phyloP scores from a whole-genome alignment of 345 rosid genomes.

The Gossypium turneri region DNA sequence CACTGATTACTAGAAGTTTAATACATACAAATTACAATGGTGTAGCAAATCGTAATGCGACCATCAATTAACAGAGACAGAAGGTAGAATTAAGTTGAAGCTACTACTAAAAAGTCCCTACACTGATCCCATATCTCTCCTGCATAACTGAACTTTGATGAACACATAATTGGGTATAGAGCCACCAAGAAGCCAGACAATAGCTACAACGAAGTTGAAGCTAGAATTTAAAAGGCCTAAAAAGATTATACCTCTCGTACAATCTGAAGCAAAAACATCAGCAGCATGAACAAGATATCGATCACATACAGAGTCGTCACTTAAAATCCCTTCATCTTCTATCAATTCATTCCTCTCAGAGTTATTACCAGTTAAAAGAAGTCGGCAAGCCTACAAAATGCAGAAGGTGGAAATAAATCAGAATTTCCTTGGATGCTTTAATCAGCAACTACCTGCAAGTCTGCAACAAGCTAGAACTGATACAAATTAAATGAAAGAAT shows the following conservation, averaged over 20 bases:
- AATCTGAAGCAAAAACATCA: constrained; percentile 38
- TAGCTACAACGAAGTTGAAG: neutral
- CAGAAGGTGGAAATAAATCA: neutral
- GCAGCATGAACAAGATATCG: constrained; percentile 62
- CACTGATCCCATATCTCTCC: constrained; percentile 38
- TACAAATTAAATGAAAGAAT: neutral
- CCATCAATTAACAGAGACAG: neutral
- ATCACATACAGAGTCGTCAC: constrained; percentile 43
- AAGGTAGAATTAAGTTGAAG: neutral
- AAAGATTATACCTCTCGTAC: constrained; percentile 44
- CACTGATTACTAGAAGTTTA: neutral
- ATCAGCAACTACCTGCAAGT: neutral
- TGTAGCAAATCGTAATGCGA: neutral
- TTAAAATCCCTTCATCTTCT: constrained; percentile 49
- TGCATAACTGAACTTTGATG: constrained; percentile 14
- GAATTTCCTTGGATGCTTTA: constrained; percentile 1
- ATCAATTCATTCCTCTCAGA: constrained; percentile 44
- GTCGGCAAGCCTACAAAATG: constrained; percentile 58
- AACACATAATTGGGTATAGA: neutral
- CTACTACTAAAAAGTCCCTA: constrained; percentile 1
- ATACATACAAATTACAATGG: neutral
- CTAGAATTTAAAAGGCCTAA: constrained; percentile 3
- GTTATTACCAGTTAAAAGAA: constrained; percentile 53
- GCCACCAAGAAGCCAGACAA: neutral
- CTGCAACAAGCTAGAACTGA: neutral